Conservation (phyloP, 495 filamentous ascomycete genomes). For the Penicillium atrosanguineum region DNA sequence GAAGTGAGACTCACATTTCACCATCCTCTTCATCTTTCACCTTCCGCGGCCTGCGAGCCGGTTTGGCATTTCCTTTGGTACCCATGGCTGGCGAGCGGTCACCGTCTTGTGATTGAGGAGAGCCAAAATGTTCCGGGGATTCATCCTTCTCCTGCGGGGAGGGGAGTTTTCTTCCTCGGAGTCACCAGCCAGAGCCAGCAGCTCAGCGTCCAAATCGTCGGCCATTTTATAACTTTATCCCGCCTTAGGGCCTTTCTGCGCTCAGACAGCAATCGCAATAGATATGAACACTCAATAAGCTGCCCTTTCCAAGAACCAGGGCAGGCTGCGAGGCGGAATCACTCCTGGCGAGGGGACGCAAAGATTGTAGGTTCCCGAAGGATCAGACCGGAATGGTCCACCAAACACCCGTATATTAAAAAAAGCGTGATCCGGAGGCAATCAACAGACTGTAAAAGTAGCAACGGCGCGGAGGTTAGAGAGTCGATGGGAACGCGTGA, state of each 20-base stretch:
- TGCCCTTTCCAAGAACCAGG: background rate
- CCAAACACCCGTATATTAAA: constrained; percentile 1
- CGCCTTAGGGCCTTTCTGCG: background rate
- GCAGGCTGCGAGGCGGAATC: background rate
- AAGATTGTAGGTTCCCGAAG: constrained; percentile 1
- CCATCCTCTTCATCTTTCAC: constrained; percentile 69
- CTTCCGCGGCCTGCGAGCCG: constrained; percentile 42
- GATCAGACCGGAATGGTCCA: background rate
- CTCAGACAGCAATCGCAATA: background rate
- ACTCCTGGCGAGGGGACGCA: constrained; percentile 19
- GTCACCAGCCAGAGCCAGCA: constrained; percentile 80
- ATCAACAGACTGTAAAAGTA: constrained; percentile 9
- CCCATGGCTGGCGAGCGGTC: constrained; percentile 35
- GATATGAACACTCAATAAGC: background rate
- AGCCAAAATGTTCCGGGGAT: constrained; percentile 37
- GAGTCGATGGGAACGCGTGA: constrained; percentile 1
- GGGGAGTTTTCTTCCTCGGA: constrained; percentile 55
- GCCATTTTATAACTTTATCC: constrained; percentile 39
- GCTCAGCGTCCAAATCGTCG: constrained; percentile 81
- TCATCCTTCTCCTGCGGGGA: constrained; percentile 31
- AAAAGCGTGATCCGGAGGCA: background rate
- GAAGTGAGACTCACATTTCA: constrained; percentile 67
- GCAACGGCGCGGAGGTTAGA: background rate
- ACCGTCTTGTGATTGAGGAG: constrained; percentile 33
- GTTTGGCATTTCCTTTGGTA: constrained; percentile 49